These are phyloP conservation scores for Malus orientalis DNA, from an alignment of 306 rosid genomes.

Conservation along the genomic window DNA sequence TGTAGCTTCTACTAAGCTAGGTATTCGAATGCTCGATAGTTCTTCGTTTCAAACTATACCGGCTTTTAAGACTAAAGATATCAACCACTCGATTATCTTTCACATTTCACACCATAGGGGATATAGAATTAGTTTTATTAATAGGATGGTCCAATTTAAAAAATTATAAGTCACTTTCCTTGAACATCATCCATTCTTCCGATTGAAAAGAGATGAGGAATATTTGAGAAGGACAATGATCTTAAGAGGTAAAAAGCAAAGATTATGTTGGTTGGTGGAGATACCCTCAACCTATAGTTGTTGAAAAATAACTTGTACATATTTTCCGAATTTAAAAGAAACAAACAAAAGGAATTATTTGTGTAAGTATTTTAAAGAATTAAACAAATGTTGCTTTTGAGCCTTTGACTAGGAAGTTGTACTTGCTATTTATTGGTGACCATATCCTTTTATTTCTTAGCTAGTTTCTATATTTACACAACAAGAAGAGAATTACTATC, in stretches of 20 bases:
- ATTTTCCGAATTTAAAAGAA: constrained; percentile 5
- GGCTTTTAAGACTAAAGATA: too few species aligned
- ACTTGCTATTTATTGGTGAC: constrained; percentile 16
- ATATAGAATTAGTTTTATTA: not conserved
- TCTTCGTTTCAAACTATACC: too few species aligned
- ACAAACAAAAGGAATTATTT: not conserved
- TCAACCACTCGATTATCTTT: too few species aligned
- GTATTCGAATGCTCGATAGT: too few species aligned
- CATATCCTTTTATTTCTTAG: not conserved
- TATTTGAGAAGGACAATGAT: constrained; percentile 12
- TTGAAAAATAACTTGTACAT: constrained; percentile 30
- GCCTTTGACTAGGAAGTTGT: constrained; percentile 28
- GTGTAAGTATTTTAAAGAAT: not conserved
- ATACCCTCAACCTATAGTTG: constrained; percentile 35
- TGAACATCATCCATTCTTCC: not conserved
- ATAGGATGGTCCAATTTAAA: not conserved
- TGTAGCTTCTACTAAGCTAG: not conserved
- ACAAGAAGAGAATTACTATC: not conserved
- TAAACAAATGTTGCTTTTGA: constrained; percentile 16
- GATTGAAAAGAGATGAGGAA: not conserved
- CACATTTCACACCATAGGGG: not conserved
- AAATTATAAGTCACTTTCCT: not conserved
- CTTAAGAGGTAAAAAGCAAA: constrained; percentile 20
- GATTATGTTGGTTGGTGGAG: constrained; percentile 44
- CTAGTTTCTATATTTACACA: not conserved